Conservation (phyloP, 805 yeast species). For the Candida manassasensis region DNA sequence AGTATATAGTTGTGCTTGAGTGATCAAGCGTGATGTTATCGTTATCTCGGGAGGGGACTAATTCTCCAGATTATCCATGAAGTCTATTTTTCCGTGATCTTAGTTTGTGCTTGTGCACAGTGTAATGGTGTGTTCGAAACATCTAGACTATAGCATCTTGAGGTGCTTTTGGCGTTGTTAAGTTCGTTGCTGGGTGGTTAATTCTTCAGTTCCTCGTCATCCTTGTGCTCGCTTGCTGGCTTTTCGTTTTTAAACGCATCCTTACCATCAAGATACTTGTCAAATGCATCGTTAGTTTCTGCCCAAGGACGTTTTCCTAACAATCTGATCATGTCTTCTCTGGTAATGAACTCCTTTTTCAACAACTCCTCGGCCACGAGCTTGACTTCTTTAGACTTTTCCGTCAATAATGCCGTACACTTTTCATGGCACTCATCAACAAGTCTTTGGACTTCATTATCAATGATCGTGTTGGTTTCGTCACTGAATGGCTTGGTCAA, state of each 20-base stretch:
- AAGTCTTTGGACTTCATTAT: constrained; percentile 74
- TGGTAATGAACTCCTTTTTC: constrained; percentile 81
- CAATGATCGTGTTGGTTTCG: constrained; percentile 76
- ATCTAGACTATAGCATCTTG: too few relatives aligned
- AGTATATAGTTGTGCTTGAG: too few relatives aligned
- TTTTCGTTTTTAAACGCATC: constrained; percentile 38
- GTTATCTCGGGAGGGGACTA: too few relatives aligned
- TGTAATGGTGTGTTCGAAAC: too few relatives aligned
- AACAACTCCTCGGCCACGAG: constrained; percentile 84
- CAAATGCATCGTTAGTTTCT: constrained; percentile 86
- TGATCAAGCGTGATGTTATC: too few relatives aligned
- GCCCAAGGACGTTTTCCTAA: constrained; percentile 91
- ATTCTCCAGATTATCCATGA: too few relatives aligned
- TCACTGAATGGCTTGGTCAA: constrained; percentile 87
- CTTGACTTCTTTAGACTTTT: constrained; percentile 72
- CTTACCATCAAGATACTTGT: constrained; percentile 56
- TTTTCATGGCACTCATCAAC: constrained; percentile 69
- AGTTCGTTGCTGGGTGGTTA: too few relatives aligned
- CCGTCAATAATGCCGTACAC: constrained; percentile 64
- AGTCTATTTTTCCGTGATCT: too few relatives aligned
- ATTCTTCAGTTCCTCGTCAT: constrained; percentile 16
- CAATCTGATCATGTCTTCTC: constrained; percentile 88
- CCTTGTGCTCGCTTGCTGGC: constrained; percentile 24
- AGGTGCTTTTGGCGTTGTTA: too few relatives aligned
- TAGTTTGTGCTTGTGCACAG: too few relatives aligned